Percentiles rank a stretch among this genome's conserved stretches.
Evolutionary conservation across 1,284 basidiomycete genomes (phyloP).

Genomic region (Athelia sp.): DNA sequence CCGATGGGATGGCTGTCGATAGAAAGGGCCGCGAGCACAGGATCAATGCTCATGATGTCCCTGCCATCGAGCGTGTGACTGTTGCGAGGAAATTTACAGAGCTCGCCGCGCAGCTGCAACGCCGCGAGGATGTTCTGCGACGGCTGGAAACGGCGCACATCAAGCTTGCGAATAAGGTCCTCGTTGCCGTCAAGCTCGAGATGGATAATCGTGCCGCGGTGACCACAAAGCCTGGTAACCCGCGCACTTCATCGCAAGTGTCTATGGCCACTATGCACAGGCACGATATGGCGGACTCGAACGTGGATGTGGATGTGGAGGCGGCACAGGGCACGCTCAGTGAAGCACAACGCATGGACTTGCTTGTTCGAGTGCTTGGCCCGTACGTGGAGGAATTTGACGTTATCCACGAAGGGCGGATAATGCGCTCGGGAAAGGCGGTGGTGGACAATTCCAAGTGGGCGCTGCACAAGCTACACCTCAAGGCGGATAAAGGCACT

Average conservation of each 20-base stretch:
- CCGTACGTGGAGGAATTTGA: constrained; percentile 62
- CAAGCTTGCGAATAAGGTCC: constrained; percentile 65
- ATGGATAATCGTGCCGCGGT: constrained; percentile 32
- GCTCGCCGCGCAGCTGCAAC: constrained; percentile 70
- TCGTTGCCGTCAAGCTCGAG: constrained; percentile 52
- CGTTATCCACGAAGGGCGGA: constrained; percentile 20
- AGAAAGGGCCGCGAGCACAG: constrained; percentile 10
- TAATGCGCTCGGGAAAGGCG: neutral
- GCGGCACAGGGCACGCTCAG: constrained; percentile 27
- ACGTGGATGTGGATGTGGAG: constrained; percentile 35
- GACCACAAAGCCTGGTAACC: constrained; percentile 26
- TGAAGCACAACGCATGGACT: constrained; percentile 50
- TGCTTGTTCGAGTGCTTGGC: constrained; percentile 56
- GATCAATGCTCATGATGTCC: constrained; percentile 34
- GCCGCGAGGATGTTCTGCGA: constrained; percentile 72
- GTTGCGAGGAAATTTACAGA: constrained; percentile 82
- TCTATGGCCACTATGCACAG: constrained; percentile 21
- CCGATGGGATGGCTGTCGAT: constrained; percentile 11
- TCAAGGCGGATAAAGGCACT: neutral
- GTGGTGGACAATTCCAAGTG: neutral
- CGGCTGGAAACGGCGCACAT: constrained; percentile 83
- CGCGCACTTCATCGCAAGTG: constrained; percentile 18
- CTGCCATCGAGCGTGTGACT: constrained; percentile 66
- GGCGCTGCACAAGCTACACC: constrained; percentile 1
- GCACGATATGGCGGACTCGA: constrained; percentile 24